Base-by-base conservation (phyloP, 352 stramenopile species). In the Phytophthora sp. region DNA sequence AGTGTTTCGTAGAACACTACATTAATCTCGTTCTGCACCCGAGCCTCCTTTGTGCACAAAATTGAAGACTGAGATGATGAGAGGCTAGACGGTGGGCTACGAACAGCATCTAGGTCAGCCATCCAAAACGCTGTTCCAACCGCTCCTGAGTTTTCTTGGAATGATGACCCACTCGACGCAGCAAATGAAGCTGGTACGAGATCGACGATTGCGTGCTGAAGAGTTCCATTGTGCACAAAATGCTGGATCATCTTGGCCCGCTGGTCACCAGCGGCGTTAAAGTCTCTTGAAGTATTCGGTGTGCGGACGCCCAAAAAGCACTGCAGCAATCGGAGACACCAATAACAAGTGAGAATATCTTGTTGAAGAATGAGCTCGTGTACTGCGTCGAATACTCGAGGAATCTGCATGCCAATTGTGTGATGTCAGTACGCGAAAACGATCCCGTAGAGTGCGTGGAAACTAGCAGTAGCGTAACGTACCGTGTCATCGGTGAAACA, bases 11-110 rank as follows among this genome's bases (percentile, higher is more conserved):
- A 89, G 35, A 77, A 82, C 6, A 91, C 67, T 13, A 86, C 76
- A 35, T 75, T 89, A 67, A 92, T 89, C 18, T 90, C 71, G 24
- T 78, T 88, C 31, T 88, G 77, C 1, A 91, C 66, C n/a, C 74
- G 69, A 21, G 79, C 79, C 20, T 92, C 84, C 32, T 87, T 87
- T 10, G 81, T 69, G 53, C 46, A 73, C 57, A 76, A 51, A 44
- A 69, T 66, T 1, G 68, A 73, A 26, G 53, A 73, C 32, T 81
- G 60, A 23, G 74, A 58, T 20, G 70, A 76, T 11, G 66, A 74
- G 26, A 74, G 46, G 24, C 56, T 62, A 13, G 66, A 68, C 11
- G 64, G 55, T 23, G 61, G 42, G 12, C 54, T 67, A 55, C 44
- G 53, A 8, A n/a, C 56, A 62, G 23, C 67, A 26, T 62, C 54